These are phyloP conservation scores for Ramaria sp. DNA, from an alignment of 768 basidiomycete genomes.

Conservation along the genomic window DNA sequence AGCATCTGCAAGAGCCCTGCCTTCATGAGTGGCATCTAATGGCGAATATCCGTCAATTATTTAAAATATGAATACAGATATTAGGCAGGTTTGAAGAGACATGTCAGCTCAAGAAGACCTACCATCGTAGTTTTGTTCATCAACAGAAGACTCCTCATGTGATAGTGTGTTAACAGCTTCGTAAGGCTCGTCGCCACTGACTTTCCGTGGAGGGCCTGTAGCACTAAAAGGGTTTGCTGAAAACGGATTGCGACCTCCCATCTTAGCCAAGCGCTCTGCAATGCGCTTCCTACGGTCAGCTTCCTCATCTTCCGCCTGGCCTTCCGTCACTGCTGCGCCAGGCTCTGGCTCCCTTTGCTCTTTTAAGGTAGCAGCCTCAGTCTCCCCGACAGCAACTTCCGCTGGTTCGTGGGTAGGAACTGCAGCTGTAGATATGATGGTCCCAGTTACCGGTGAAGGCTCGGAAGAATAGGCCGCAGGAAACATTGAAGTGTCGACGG, in stretches of 20 bases:
- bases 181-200: conserved; percentile 10
- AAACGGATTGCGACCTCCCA: conserved; percentile 53
- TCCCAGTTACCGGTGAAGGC: neutral
- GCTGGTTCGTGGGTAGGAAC: neutral
- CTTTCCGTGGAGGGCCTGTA: conserved; percentile 13
- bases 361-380: neutral
- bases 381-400: neutral
- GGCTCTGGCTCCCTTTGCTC: conserved; percentile 6
- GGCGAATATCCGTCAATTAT: neutral
- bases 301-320: conserved; percentile 23
- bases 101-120: neutral
- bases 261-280: conserved; percentile 48
- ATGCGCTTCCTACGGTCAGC: conserved; percentile 49
- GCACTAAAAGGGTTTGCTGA: conserved; percentile 21
- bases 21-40: neutral
- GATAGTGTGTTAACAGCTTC: neutral
- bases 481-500: neutral
- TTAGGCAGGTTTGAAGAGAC: neutral
- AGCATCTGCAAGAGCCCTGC: neutral
- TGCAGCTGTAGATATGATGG: neutral
- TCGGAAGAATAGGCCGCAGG: too few species aligned
- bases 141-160: neutral
- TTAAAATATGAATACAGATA: neutral
- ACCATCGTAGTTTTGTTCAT: neutral
- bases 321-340: neutral